Percentiles rank a stretch among this genome's conserved stretches.
These are phyloP conservation scores for Schoenoplectus tabernaemontani DNA, from an alignment of 202 grass and related monocot species.

Conservation along the genomic window DNA sequence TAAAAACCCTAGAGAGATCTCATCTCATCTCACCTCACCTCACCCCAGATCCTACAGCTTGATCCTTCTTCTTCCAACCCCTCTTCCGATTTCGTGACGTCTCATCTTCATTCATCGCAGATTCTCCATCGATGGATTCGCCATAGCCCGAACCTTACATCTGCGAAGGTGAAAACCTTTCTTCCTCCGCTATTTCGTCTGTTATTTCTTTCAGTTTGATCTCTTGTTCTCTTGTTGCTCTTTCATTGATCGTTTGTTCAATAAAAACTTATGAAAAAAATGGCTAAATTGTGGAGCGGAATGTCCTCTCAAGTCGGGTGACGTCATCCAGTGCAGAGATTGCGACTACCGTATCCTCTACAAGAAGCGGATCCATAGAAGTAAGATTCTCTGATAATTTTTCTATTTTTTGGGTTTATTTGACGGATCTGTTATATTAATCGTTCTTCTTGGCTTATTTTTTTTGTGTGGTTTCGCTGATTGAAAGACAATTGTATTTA, in stretches of 20 bases:
- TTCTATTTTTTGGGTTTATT: not conserved
- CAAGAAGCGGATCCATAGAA: constrained; percentile 54
- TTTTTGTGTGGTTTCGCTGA: too few species aligned
- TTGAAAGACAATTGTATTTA: too few species aligned
- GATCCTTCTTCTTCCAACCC: not conserved
- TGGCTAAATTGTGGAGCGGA: constrained; percentile 52
- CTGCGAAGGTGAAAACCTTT: constrained; percentile 27
- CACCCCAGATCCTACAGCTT: too few species aligned
- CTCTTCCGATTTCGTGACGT: not conserved
- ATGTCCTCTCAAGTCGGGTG: constrained; percentile 51
- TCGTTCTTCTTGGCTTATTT: too few species aligned
- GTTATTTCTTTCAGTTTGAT: not conserved
- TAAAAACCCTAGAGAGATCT: too few species aligned
- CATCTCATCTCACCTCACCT: too few species aligned
- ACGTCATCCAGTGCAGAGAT: constrained; percentile 73
- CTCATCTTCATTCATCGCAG: not conserved
- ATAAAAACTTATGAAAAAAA: not conserved
- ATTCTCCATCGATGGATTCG: constrained; percentile 23
- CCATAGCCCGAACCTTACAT: constrained; percentile 31
- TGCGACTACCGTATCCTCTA: constrained; percentile 79
- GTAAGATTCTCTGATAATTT: constrained; percentile 22
- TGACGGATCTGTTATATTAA: too few species aligned
- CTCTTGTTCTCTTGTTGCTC: not conserved
- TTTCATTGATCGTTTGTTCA: not conserved
- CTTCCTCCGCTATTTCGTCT: not conserved